Conservation (phyloP, 2,329 filamentous ascomycete genomes). For the Escovopsis sp. region DNA sequence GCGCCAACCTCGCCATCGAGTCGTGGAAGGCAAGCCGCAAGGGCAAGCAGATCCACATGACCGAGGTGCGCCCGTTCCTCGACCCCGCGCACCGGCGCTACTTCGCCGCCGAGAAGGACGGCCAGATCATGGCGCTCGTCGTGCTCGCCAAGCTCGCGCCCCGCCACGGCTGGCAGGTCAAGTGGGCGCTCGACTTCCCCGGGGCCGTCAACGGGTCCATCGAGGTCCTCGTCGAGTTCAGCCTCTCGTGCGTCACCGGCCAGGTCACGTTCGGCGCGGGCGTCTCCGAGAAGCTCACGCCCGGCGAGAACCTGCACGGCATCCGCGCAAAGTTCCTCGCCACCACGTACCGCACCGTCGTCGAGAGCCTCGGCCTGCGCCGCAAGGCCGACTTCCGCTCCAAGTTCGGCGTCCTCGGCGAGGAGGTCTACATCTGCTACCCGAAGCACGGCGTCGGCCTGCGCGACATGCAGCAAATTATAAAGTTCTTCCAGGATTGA, state of each 20-base stretch:
- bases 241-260: conserved; percentile 37
- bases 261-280: conserved; percentile 78
- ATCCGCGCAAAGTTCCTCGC: conserved; percentile 68
- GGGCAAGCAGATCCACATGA: conserved; percentile 76
- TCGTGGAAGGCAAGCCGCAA: conserved; percentile 72
- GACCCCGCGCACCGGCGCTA: conserved; percentile 74
- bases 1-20: conserved; percentile 57
- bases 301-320: conserved; percentile 70
- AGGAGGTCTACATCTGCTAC: conserved; percentile 81
- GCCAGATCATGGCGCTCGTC: conserved; percentile 62
- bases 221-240: conserved; percentile 64
- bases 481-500: conserved; percentile 75
- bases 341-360: conserved; percentile 69
- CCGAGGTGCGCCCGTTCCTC: conserved; percentile 79
- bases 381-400: conserved; percentile 81
- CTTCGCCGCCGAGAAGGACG: conserved; percentile 64
- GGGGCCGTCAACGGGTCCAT: conserved; percentile 75
- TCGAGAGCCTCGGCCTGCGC: conserved; percentile 67
- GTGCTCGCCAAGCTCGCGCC: conserved; percentile 71
- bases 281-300: conserved; percentile 56
- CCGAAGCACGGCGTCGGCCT: conserved; percentile 74
- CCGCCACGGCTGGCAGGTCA: conserved; percentile 79
- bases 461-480: conserved; percentile 67
- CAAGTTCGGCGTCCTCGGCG: conserved; percentile 76
- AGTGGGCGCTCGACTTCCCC: conserved; percentile 92